Conservation (phyloP, 352 stramenopile genomes). For the Peronospora belbahrii region DNA sequence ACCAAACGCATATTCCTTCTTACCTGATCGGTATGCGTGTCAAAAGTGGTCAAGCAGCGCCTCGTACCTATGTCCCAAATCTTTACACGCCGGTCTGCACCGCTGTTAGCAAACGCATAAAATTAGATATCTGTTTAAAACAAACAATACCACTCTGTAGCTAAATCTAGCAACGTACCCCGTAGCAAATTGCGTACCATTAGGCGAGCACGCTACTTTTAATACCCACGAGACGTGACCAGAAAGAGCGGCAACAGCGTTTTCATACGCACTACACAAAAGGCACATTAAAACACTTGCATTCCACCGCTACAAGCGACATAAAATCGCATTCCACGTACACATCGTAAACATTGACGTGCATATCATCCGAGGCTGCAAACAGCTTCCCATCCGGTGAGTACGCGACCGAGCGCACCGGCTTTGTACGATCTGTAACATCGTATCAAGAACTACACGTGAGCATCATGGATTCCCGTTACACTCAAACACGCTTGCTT, state of each 20-base stretch:
- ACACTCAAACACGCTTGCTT: background rate
- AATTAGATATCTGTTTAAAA: background rate
- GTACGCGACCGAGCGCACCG: constrained; percentile 81
- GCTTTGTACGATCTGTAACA: constrained; percentile 75
- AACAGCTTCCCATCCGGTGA: constrained; percentile 81
- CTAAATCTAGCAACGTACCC: constrained; percentile 33
- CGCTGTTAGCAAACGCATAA: constrained; percentile 29
- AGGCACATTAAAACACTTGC: background rate
- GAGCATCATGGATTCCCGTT: background rate
- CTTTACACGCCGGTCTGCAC: constrained; percentile 86
- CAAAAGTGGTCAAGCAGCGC: constrained; percentile 85
- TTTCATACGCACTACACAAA: constrained; percentile 49
- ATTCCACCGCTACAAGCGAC: background rate
- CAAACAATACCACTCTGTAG: background rate
- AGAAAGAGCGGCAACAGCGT: constrained; percentile 74
- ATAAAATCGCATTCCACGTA: constrained; percentile 34
- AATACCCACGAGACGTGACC: constrained; percentile 87
- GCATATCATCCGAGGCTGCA: constrained; percentile 87
- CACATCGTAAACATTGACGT: constrained; percentile 90
- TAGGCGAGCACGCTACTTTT: constrained; percentile 75
- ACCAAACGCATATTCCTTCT: background rate
- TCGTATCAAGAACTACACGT: constrained; percentile 4
- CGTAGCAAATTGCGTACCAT: constrained; percentile 81
- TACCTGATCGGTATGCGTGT: constrained; percentile 87
- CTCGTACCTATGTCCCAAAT: constrained; percentile 87